These are phyloP conservation scores for Punctularia strigosozonata DNA, from an alignment of 768 basidiomycete genomes.

Conservation along the genomic window DNA sequence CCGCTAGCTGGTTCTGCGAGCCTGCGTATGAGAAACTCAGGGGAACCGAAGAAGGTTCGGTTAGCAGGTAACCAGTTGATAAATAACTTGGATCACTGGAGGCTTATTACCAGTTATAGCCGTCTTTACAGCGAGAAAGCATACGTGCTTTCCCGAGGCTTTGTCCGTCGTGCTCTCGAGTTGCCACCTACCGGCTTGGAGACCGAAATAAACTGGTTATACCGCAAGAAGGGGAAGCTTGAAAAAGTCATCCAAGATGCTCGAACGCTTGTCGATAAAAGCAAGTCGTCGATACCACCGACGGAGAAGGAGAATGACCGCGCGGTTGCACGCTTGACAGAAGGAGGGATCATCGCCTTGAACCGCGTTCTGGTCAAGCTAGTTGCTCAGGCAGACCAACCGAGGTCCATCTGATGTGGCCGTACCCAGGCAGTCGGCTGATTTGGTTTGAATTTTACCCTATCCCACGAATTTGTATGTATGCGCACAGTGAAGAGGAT, in stretches of 20 bases:
- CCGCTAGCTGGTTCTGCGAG: constrained; percentile 73
- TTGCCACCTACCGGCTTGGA: constrained; percentile 63
- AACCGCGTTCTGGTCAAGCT: constrained; percentile 65
- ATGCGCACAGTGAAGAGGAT: too few species aligned
- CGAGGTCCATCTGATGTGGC: too few species aligned
- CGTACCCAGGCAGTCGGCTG: too few species aligned
- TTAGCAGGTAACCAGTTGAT: constrained; percentile 59
- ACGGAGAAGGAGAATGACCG: constrained; percentile 22
- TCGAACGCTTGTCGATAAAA: constrained; percentile 54
- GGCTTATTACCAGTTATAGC: too few species aligned
- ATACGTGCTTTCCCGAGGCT: constrained; percentile 81
- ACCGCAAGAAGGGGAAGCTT: constrained; percentile 51
- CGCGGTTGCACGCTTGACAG: constrained; percentile 65
- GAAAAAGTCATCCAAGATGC: constrained; percentile 59
- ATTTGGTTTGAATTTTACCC: too few species aligned
- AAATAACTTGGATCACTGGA: too few species aligned
- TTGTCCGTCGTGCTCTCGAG: constrained; percentile 83
- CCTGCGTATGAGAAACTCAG: constrained; percentile 89
- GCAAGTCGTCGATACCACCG: constrained; percentile 26
- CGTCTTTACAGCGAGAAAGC: constrained; percentile 91
- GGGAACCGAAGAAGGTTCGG: constrained; percentile 80
- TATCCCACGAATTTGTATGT: too few species aligned
- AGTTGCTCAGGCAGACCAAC: too few species aligned
- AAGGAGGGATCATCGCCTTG: constrained; percentile 70
- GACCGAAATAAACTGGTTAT: constrained; percentile 63